Conservation (phyloP, 192 early-diverging fungal genomes). For the Umbelopsis vinacea region DNA sequence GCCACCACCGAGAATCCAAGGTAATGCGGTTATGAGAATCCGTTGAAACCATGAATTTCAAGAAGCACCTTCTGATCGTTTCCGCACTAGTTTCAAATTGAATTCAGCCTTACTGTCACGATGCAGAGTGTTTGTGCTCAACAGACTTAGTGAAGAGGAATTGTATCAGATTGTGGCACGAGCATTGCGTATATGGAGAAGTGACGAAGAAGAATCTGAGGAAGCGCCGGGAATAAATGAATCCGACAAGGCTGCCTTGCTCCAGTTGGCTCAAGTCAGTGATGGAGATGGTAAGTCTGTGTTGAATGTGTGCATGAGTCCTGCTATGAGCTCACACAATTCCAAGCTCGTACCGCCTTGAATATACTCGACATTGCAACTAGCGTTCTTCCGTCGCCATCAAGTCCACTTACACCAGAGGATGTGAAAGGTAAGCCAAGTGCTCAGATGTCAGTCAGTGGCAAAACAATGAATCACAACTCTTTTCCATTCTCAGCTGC, state of each 20-base stretch:
- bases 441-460: too few species aligned
- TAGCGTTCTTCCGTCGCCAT: slow-evolving; percentile 24
- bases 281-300: slow-evolving; percentile 83
- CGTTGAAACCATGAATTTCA: too few species aligned
- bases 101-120: slow-evolving; percentile 82
- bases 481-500: slow-evolving; percentile 42
- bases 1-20: slow-evolving; percentile 83
- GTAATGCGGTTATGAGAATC: neutral
- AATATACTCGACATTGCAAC: slow-evolving; percentile 69
- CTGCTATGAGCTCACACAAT: too few species aligned
- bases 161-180: slow-evolving; percentile 65
- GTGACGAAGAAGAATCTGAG: slow-evolving; percentile 17
- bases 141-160: slow-evolving; percentile 62
- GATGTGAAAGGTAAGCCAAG: slow-evolving; percentile 51
- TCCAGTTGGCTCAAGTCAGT: slow-evolving; percentile 64
- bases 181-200: slow-evolving; percentile 53
- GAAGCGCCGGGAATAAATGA: slow-evolving; percentile 29
- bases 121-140: slow-evolving; percentile 77
- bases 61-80: neutral
- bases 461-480: neutral
- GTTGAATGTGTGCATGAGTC: too few species aligned
- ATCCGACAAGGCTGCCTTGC: slow-evolving; percentile 45
- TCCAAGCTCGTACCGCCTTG: slow-evolving; percentile 69
- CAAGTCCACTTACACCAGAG: slow-evolving; percentile 43
- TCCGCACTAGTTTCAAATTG: slow-evolving; percentile 62